Percentiles rank a stretch among this genome's conserved stretches.
Conservation (phyloP, 2,329 filamentous ascomycete species). For the Daldinia sp. region DNA sequence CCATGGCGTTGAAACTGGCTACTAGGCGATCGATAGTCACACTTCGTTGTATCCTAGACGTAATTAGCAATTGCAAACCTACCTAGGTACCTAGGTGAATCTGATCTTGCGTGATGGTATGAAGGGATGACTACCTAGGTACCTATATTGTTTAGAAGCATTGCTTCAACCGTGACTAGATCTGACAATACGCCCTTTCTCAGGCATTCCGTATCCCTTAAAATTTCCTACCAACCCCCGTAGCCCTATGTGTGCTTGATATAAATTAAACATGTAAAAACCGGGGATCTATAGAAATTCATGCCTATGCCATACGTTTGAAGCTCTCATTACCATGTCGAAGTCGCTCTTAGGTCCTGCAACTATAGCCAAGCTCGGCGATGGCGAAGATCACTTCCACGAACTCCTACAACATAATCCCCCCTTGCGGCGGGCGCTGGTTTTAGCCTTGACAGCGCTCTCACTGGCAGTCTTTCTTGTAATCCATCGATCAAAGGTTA, state of each 20-base stretch:
- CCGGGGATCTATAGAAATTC: neutral
- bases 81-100: too few species aligned
- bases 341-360: neutral
- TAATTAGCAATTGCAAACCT: too few species aligned
- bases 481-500: slow-evolving; percentile 22
- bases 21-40: neutral
- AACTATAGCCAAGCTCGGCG: neutral
- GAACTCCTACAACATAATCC: neutral
- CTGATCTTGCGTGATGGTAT: too few species aligned
- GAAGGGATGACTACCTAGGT: too few species aligned
- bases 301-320: neutral
- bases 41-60: neutral
- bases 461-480: slow-evolving; percentile 25
- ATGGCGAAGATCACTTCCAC: neutral
- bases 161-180: neutral
- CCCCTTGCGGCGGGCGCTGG: slow-evolving; percentile 3
- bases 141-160: too few species aligned
- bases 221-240: neutral
- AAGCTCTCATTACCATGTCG: neutral
- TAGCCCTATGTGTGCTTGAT: neutral
- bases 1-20: neutral
- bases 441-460: slow-evolving; percentile 14
- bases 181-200: neutral
- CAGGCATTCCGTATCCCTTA: slow-evolving; percentile 19
- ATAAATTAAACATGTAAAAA: neutral